These are phyloP conservation scores for Canavalia ensiformis DNA, from an alignment of 306 rosid genomes.

Conservation along the genomic window DNA sequence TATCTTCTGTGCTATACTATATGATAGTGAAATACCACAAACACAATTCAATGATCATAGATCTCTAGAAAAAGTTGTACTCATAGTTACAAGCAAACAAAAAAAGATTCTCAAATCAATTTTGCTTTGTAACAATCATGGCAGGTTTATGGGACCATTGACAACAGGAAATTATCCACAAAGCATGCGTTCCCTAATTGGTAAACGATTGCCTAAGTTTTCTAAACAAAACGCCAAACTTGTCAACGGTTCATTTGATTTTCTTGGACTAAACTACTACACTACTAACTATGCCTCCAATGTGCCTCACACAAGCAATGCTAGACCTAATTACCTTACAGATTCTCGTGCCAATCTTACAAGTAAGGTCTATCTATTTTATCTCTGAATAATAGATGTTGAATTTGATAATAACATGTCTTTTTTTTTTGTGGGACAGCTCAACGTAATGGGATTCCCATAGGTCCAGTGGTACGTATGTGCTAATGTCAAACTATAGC, in stretches of 20 bases:
- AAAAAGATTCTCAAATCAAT: not conserved
- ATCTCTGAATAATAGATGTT: not conserved
- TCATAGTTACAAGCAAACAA: not conserved
- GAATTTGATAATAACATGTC: not conserved
- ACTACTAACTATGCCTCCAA: slow-evolving; percentile 58
- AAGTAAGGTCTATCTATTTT: slow-evolving; percentile 47
- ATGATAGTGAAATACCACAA: too few relatives aligned
- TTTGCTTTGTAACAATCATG: not conserved
- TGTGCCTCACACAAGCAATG: slow-evolving; percentile 5
- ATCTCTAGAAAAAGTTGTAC: too few relatives aligned
- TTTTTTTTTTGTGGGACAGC: slow-evolving; percentile 40
- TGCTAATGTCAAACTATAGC: not conserved
- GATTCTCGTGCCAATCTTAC: slow-evolving; percentile 53
- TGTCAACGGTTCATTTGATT: slow-evolving; percentile 66
- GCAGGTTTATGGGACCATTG: slow-evolving; percentile 67
- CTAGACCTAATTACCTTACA: slow-evolving; percentile 34
- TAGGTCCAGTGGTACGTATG: slow-evolving; percentile 57
- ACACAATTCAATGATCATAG: too few relatives aligned
- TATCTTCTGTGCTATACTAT: too few relatives aligned
- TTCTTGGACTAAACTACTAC: slow-evolving; percentile 77
- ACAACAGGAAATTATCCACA: slow-evolving; percentile 67
- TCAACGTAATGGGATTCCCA: slow-evolving; percentile 53
- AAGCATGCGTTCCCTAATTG: slow-evolving; percentile 58
- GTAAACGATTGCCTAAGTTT: slow-evolving; percentile 64
- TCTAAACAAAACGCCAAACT: slow-evolving; percentile 38